Percentiles rank a stretch among this genome's conserved stretches.
These are phyloP conservation scores for Peziza echinospora DNA, from an alignment of 495 filamentous ascomycete genomes.

Conservation along the genomic window DNA sequence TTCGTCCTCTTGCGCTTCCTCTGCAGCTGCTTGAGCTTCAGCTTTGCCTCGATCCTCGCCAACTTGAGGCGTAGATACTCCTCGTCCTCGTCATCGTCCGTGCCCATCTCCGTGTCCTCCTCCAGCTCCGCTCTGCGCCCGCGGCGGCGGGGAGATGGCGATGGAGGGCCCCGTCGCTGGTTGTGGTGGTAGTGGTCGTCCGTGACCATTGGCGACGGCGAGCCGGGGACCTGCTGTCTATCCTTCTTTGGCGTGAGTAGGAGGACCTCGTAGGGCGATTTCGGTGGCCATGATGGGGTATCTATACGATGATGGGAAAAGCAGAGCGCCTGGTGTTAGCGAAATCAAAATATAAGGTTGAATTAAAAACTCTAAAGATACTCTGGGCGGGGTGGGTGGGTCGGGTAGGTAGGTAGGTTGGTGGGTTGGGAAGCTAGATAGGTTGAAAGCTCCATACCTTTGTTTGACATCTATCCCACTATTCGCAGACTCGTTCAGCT, in stretches of 20 bases:
- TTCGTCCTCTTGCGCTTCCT: constrained; percentile 27
- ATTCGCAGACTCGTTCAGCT: too few relatives aligned
- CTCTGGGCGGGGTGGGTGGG: too few relatives aligned
- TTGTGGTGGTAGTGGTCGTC: too few relatives aligned
- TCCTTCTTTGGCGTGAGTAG: not conserved
- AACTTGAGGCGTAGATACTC: constrained; percentile 68
- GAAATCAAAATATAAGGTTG: too few relatives aligned
- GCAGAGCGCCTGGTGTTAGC: not conserved
- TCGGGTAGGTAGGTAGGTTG: too few relatives aligned
- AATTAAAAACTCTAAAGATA: too few relatives aligned
- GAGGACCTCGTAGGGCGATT: not conserved
- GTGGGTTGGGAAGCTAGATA: too few relatives aligned
- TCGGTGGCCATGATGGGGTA: constrained; percentile 7
- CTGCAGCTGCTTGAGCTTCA: constrained; percentile 76
- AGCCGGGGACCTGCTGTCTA: not conserved
- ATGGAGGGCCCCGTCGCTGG: too few relatives aligned
- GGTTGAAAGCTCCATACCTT: too few relatives aligned
- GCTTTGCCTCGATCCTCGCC: constrained; percentile 60
- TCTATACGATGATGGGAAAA: not conserved
- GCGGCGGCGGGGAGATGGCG: not conserved
- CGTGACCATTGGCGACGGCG: too few relatives aligned
- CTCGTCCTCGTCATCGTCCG: constrained; percentile 66
- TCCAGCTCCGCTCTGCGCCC: constrained; percentile 2
- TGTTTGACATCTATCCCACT: too few relatives aligned
- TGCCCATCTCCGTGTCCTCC: constrained; percentile 22